Evolutionary conservation across 176 grass and related monocot species (phyloP), one percentile per base, ranked within the genome.

Genomic region (Carex littledalei): DNA sequence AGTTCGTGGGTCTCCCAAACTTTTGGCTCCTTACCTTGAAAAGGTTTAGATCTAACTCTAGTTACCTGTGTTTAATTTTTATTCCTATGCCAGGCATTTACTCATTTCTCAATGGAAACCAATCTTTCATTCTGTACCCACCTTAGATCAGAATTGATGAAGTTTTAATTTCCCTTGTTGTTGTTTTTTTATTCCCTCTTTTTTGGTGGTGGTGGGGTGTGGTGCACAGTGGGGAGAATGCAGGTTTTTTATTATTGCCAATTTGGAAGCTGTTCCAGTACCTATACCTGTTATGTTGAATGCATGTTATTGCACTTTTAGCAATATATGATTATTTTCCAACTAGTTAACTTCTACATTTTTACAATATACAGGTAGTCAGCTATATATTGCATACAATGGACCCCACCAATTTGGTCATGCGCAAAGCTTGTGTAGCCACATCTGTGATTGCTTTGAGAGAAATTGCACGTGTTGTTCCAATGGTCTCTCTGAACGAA

Each of bases 351-450:
- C 67, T 45, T 70, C 3, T n/a, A 41, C 34, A 20, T 49, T 52
- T 50, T 73, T 43, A 50, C 43, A 13, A 50, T 50, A 22, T 54
- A 55, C 47, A 97, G 94, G 94, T 87, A 67, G 82, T 94, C 37
- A 84, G 67, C 71, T 94, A 87, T 82, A 84, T 97, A 63, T 80
- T 97, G 84, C 95, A 97, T 71, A 97, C 95, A 49, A 97, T 97
- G 95, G 95, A 97, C 86, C 95, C 95, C 88, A 94, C 92, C 65
- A 97, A 97, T 85, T 90, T 97, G 87, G 94, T 97, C 70, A 94
- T 97, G 95, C 90, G 95, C 59, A 97, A 97, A 86, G 86, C 86
- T 90, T 97, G 95, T 81, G 87, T 97, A 78, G 88, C 81, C 35
- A 94, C 89, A 70, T 94, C 91, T 43, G 92, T 94, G 92, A 91